These are phyloP conservation scores for Casaregolazyma suthepensis DNA, from an alignment of 1,139 yeast species.

Conservation along the genomic window DNA sequence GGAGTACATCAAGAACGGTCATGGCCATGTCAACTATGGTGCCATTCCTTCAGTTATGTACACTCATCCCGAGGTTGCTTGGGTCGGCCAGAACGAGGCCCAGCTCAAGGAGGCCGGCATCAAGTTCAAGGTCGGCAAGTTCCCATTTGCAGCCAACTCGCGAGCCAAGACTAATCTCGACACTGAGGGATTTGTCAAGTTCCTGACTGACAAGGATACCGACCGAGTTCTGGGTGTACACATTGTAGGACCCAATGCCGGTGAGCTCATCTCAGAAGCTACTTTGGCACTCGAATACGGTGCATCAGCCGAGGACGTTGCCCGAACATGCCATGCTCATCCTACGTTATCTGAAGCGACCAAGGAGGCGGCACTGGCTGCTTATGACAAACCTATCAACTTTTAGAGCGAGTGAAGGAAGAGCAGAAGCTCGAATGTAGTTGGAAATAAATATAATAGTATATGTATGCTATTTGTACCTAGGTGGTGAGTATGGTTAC, in stretches of 20 bases:
- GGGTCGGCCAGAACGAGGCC: slow-evolving; percentile 97
- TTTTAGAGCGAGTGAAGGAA: slow-evolving; percentile 39
- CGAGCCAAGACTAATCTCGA: slow-evolving; percentile 98
- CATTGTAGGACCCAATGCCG: slow-evolving; percentile 97
- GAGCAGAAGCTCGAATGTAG: slow-evolving; percentile 2
- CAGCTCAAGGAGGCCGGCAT: slow-evolving; percentile 92
- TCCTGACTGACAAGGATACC: slow-evolving; percentile 93
- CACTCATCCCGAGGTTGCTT: slow-evolving; percentile 98
- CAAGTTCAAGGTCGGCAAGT: slow-evolving; percentile 89
- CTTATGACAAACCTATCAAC: slow-evolving; percentile 86
- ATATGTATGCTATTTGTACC: neutral
- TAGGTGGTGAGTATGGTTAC: neutral
- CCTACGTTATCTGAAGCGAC: slow-evolving; percentile 97
- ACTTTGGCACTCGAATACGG: slow-evolving; percentile 98
- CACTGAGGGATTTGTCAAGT: slow-evolving; percentile 95
- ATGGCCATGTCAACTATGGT: slow-evolving; percentile 97
- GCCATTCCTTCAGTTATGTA: slow-evolving; percentile 98
- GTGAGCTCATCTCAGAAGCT: slow-evolving; percentile 99
- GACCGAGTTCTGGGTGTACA: slow-evolving; percentile 96
- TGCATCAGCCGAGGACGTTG: slow-evolving; percentile 95
- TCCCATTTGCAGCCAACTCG: slow-evolving; percentile 98
- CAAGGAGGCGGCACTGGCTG: slow-evolving; percentile 95
- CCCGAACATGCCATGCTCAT: slow-evolving; percentile 97
- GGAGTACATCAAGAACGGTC: slow-evolving; percentile 87
- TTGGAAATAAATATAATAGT: slow-evolving; percentile 4